A percentile compares a stretch with the other conserved stretches of the same genome.
These are phyloP conservation scores for Akebia trifoliata DNA, from an alignment of 164 flowering plant genomes.

Conservation along the genomic window DNA sequence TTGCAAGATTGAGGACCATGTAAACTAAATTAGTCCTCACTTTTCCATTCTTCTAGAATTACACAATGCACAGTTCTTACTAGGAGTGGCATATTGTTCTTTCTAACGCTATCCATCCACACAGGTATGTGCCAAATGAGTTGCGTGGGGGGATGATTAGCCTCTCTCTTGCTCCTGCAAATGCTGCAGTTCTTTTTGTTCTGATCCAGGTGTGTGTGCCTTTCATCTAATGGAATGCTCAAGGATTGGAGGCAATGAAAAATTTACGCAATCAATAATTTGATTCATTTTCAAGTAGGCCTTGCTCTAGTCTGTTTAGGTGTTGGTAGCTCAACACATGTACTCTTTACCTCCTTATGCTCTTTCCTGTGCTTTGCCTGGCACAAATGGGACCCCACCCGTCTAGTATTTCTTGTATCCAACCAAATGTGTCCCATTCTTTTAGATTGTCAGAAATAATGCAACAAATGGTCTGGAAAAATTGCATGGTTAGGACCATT, in stretches of 20 bases:
- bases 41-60: background rate
- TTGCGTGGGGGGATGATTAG: conserved; percentile 94
- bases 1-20: conserved; percentile 88
- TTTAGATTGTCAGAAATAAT: no score
- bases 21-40: conserved; percentile 19
- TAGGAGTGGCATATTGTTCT: background rate
- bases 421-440: no score
- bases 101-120: background rate
- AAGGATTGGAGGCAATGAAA: background rate
- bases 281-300: background rate
- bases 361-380: no score
- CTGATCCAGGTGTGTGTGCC: conserved; percentile 43
- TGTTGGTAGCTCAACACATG: no score
- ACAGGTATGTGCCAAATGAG: conserved; percentile 87
- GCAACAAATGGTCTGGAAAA: no score
- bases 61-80: background rate
- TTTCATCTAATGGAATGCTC: background rate
- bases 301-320: no score
- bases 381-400: no score
- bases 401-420: no score
- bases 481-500: no score
- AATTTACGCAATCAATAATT: background rate
- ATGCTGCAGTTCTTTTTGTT: conserved; percentile 53
- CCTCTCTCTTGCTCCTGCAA: conserved; percentile 72
- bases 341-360: no score